Evolutionary conservation across 305 asterid species (phyloP).

Genomic region (Fraxinus sp.): DNA sequence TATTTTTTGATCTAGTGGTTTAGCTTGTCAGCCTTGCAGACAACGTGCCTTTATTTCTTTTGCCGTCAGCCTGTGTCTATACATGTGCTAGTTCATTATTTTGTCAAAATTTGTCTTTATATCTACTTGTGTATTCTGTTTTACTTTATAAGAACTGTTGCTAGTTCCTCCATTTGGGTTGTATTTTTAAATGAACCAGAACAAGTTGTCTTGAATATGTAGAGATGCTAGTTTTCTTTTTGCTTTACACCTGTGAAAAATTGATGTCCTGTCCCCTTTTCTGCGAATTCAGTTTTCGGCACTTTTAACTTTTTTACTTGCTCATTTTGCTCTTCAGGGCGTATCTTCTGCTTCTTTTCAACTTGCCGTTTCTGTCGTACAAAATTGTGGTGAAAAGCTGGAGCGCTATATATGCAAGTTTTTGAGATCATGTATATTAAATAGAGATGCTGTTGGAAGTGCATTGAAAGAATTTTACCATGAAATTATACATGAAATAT

Average conservation of each 20-base stretch:
- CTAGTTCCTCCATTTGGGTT: neutral
- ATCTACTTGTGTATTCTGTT: neutral
- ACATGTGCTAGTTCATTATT: neutral
- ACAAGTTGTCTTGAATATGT: neutral
- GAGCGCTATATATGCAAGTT: conserved; percentile 52
- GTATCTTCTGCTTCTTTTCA: conserved; percentile 52
- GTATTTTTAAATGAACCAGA: neutral
- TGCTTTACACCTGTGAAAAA: neutral
- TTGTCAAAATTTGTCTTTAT: neutral
- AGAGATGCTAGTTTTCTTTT: neutral
- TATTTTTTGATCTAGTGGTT: neutral
- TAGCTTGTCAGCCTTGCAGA: neutral
- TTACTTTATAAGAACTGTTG: neutral
- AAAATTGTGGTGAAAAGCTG: conserved; percentile 53
- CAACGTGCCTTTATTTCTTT: neutral
- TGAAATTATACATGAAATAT: conserved; percentile 63
- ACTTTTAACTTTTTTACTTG: conserved; percentile 12
- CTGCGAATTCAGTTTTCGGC: conserved; percentile 8
- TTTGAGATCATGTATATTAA: conserved; percentile 71
- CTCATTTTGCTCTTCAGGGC: conserved; percentile 48
- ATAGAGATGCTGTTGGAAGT: conserved; percentile 62
- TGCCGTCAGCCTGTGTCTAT: neutral
- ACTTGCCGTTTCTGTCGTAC: conserved; percentile 69
- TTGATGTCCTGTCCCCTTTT: neutral
- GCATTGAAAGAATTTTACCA: conserved; percentile 76